Evolutionary conservation across 1,284 basidiomycete genomes (phyloP), one percentile per base, ranked within the genome.

Genomic region (Trametes hirsuta): DNA sequence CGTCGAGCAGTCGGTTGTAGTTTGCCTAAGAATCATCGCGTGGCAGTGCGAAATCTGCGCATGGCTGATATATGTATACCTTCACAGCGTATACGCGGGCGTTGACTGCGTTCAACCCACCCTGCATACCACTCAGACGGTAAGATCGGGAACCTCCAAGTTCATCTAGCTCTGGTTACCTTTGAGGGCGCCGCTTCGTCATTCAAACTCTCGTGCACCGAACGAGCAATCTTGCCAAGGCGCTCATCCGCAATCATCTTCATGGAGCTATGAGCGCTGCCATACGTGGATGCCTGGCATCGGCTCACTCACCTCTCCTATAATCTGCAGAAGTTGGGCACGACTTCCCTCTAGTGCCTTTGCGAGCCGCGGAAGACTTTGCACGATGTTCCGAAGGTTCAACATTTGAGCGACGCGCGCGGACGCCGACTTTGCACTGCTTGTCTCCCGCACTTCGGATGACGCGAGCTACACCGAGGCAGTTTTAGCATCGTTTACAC

Each of bases 41-140:
- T 11, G 30, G 45, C 10, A 18, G 18, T 18, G 18, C 1, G 1
- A 18, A 21, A 36, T 47, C 11, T 44, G 46, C 11, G 12, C 1
- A 42, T 21, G 6, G 30, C 24, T 15, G 36, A 45, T 24, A 22
- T 37, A 21, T 12, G 41, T 56, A 15, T 56, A 87, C 88, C 73
- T 87, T 91, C 47, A 96, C 89, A 0, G 94, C 94, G 74, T 94
- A 97, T 11, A 95, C 88, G 47, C 87, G 84, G 2, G 87, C 83
- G 68, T 91, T 93, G 35, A 88, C 76, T 2, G 85, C 86, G 9
- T 78, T 82, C 22, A 93, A 79, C 4, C 91, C 89, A 37, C 85
- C 84, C 88, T 91, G 67, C 4, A 10, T 21, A 14, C 4, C 8
- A 3, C 39, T 46, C 39, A 37, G 18, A 45, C 10, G 45, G 39